Conservation (phyloP, 2,329 filamentous ascomycete species). For the Aspergillus sp. region DNA sequence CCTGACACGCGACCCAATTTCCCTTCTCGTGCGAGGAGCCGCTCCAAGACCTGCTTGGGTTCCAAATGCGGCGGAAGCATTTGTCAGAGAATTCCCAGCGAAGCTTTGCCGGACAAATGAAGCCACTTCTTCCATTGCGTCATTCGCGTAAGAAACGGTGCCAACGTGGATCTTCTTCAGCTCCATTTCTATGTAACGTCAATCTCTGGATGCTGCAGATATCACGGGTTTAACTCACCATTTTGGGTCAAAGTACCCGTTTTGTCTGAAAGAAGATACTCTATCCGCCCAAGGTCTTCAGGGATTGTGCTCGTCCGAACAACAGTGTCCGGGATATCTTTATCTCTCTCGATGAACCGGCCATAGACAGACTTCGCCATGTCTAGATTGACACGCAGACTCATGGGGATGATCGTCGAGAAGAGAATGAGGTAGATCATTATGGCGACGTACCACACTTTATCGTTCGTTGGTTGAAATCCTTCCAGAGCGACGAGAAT, state of each 20-base stretch:
- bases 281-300: conserved; percentile 91
- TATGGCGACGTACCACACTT: conserved; percentile 89
- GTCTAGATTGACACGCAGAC: conserved; percentile 92
- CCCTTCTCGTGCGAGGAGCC: conserved; percentile 82
- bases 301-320: conserved; percentile 97
- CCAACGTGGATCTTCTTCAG: conserved; percentile 98
- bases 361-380: conserved; percentile 97
- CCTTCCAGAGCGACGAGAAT: conserved; percentile 86
- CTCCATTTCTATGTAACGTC: conserved; percentile 74
- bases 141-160: conserved; percentile 96
- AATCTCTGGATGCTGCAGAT: conserved; percentile 22
- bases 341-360: conserved; percentile 89
- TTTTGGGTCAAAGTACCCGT: conserved; percentile 98
- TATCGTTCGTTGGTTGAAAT: conserved; percentile 62
- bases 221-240: conserved; percentile 45
- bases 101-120: conserved; percentile 88
- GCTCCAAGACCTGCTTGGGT: conserved; percentile 60
- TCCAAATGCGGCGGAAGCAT: conserved; percentile 73
- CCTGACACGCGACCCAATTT: conserved; percentile 90
- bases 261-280: conserved; percentile 96
- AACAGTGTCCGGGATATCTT: conserved; percentile 87
- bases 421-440: conserved; percentile 98
- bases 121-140: conserved; percentile 96
- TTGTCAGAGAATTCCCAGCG: conserved; percentile 63
- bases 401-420: conserved; percentile 98